Evolutionary conservation across 106 monocot species (phyloP), one percentile per base, ranked within the genome.

Genomic region (Allium fistulosum): DNA sequence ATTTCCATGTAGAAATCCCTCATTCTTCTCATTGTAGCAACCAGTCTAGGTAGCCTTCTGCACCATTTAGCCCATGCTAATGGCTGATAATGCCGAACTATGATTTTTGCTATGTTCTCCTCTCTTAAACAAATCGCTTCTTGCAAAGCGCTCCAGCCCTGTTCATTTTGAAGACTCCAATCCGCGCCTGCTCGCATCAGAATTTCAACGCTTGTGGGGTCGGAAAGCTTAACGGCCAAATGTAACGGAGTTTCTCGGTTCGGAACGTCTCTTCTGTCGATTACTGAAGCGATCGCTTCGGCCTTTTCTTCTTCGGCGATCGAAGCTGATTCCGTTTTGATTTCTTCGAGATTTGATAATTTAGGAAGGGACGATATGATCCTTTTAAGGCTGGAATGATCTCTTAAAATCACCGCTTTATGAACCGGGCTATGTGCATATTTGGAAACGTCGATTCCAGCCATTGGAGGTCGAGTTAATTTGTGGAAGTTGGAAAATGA

Each of bases 1-100:
- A 97, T 84, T 79, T 97, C 97, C 86, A 97, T 88, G 72, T 92
- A 97, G 74, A 92, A 92, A 68, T 97, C 89, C 14, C 89, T 72
- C 88, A 97, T 92, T 61, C 97, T 72, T 49, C 68, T 65, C 88
- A 97, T 89, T 11, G 88, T 53, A 7, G 78, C 86, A 46, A 92
- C 77, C 0, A 97, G 51, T 17, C 88, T 81, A 6, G 97, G 97
- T 3, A 97, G 80, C 45, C 97, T 71, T 49, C 97, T 77, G 74
- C 92, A 89, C 92, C 88, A 92, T 56, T 92, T 97, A 45, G 92
- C 92, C 97, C 92, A 92, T 1, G 92, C 84, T 9, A 91, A 53
- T 13, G 88, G 85, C 76, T 91, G 91, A 67, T 85, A 88, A 63
- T 91, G 91, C 10, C 91, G 74, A 26, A 91, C 79, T 5, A 96